Conservation (phyloP, 169 alveolate genomes). For the Miamiensis avidus region DNA sequence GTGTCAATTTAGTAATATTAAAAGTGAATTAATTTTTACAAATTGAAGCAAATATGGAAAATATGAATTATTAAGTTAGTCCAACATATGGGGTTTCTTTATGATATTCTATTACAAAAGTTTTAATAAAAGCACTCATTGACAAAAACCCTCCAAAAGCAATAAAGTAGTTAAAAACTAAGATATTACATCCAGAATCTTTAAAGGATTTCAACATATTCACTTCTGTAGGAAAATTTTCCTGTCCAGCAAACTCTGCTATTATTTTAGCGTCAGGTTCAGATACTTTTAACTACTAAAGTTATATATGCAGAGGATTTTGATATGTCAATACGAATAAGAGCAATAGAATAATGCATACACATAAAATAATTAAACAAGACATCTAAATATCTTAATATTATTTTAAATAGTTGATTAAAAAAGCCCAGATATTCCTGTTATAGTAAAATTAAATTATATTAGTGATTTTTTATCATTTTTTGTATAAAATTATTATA, state of each 20-base stretch:
- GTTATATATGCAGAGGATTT: neutral
- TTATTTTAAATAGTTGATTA: too few species aligned
- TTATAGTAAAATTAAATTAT: too few species aligned
- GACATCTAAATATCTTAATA: too few species aligned
- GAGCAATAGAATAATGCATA: neutral
- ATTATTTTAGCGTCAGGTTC: neutral
- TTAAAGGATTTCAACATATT: neutral
- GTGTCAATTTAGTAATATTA: too few species aligned
- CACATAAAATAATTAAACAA: too few species aligned
- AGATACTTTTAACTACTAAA: too few species aligned
- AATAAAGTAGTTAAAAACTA: too few species aligned
- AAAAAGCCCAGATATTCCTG: neutral
- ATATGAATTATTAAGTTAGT: neutral
- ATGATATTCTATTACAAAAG: neutral
- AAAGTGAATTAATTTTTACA: too few species aligned
- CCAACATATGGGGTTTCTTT: neutral
- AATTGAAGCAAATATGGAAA: neutral
- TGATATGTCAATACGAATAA: too few species aligned
- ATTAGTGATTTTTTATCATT: too few species aligned
- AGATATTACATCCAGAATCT: neutral
- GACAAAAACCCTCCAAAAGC: neutral
- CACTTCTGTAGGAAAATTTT: neutral
- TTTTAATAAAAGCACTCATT: neutral
- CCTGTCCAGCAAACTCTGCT: neutral
- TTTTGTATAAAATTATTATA: too few species aligned